Base-by-base conservation (phyloP, 352 stramenopile genomes). In the Pythium phragmitis region DNA sequence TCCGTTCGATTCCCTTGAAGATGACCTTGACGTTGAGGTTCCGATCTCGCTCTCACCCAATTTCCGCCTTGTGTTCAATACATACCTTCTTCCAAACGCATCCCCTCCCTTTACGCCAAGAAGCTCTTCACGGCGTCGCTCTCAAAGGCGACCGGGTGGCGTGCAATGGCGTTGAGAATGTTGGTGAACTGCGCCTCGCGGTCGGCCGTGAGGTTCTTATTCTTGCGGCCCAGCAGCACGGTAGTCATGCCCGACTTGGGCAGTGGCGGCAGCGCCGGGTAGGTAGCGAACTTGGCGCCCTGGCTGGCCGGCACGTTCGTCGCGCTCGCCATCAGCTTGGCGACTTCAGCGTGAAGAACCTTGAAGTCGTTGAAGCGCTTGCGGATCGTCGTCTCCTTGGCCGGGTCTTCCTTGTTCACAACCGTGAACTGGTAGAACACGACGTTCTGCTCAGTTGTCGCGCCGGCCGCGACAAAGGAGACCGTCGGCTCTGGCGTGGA, bases 341-440 rank as follows among this genome's bases (percentile, higher is more conserved):
- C 64, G 21, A 90, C 64, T 51, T 81, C 60, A 1, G 55, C 66
- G 63, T 90, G 73, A 47, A 92, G 74, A 9, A 69, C 39, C 68
- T 89, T 92, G 68, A 92, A 90, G 68, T 92, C 80, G 59, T 82
- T 90, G 70, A 81, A 92, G 28, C 83, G 79, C 65, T 92, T 92
- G 45, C 73, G 77, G 39, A 89, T 61, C 59, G 76, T 73, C 3
- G 80, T 26, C 16, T 85, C 72, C 60, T 77, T 69, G 39, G 63
- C 74, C 13, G 76, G 75, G 52, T 85, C 70, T 7, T 72, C 52
- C 28, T 70, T 66, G 61, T 82, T 76, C 4, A 48, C 73, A 48
- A 68, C 75, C 57, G 80, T 71, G 55, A 83, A 88, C 57, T 82
- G 80, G 80, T 89, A 89, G 60, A 76, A 88, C 14, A 75, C 78